Evolutionary conservation across 2,329 filamentous ascomycete species (phyloP).

Genomic region (Cadophora luteo-olivacea): DNA sequence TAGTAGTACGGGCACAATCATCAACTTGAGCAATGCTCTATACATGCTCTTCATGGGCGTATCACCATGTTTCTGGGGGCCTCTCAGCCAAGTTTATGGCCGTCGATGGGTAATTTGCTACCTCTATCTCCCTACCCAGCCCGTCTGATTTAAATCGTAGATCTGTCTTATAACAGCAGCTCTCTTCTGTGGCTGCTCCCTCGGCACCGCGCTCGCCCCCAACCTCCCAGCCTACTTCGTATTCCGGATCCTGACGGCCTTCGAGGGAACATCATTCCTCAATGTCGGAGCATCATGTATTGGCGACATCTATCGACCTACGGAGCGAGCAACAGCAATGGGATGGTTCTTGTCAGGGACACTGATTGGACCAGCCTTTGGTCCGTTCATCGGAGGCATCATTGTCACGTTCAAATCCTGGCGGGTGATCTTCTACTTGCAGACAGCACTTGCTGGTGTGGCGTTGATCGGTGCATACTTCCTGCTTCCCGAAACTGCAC

Average conservation of each 20-base stretch:
- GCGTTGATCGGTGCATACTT: conserved; percentile 67
- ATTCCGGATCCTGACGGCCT: conserved; percentile 76
- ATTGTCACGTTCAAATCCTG: conserved; percentile 78
- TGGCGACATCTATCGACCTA: conserved; percentile 68
- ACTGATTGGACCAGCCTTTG: conserved; percentile 73
- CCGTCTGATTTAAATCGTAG: conserved; percentile 44
- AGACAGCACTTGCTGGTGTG: conserved; percentile 69
- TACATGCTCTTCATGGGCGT: conserved; percentile 78
- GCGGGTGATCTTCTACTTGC: conserved; percentile 80
- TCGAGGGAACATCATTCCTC: conserved; percentile 77
- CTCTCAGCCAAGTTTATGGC: conserved; percentile 70
- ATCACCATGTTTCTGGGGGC: conserved; percentile 74
- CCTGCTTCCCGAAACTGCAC: conserved; percentile 76
- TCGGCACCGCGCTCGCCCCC: conserved; percentile 75
- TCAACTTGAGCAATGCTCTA: conserved; percentile 78
- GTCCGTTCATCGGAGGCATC: conserved; percentile 75
- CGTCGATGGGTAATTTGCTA: conserved; percentile 55
- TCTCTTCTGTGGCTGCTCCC: conserved; percentile 72
- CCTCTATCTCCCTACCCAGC: background rate
- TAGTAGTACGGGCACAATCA: conserved; percentile 68
- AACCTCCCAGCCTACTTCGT: conserved; percentile 75
- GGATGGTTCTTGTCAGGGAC: conserved; percentile 77
- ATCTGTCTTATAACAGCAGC: conserved; percentile 64
- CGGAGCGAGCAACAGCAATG: conserved; percentile 73
- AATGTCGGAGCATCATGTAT: conserved; percentile 75